Conservation (phyloP, 73 alveolate species). For the Paramecium tetraurelia region DNA sequence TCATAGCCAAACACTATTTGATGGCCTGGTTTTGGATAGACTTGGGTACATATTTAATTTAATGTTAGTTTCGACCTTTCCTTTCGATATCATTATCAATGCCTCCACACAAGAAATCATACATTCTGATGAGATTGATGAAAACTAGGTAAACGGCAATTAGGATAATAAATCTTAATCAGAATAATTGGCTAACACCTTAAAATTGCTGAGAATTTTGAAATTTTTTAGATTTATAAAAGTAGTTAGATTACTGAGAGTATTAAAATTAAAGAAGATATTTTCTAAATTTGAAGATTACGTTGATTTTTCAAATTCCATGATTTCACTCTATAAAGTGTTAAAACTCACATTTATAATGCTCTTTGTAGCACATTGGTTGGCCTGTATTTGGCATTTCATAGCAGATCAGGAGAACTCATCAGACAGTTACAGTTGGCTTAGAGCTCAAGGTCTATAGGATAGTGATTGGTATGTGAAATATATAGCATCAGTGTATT, state of each 20-base stretch:
- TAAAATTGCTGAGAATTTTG: conserved; percentile 66
- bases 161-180: background rate
- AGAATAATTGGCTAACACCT: conserved; percentile 38
- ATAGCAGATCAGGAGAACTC: conserved; percentile 59
- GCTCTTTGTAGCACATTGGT: conserved; percentile 65
- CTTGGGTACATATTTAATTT: background rate
- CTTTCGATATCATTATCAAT: conserved; percentile 67
- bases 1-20: conserved; percentile 47
- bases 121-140: background rate
- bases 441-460: conserved; percentile 4
- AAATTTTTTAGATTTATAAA: conserved; percentile 73
- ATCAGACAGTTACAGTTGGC: conserved; percentile 58
- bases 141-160: background rate
- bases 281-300: conserved; percentile 75
- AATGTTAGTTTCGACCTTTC: conserved; percentile 65
- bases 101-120: background rate
- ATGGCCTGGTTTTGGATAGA: conserved; percentile 79
- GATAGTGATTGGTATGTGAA: conserved; percentile 34
- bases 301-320: conserved; percentile 59
- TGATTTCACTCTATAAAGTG: conserved; percentile 13
- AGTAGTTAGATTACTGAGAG: conserved; percentile 71
- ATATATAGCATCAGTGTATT: conserved; percentile 75
- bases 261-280: conserved; percentile 73
- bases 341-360: conserved; percentile 46
- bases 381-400: conserved; percentile 70